Percentiles rank a stretch among this genome's conserved stretches.
phyloP scores from a whole-genome alignment of 345 rosid genomes.

The Trapa incisa region DNA sequence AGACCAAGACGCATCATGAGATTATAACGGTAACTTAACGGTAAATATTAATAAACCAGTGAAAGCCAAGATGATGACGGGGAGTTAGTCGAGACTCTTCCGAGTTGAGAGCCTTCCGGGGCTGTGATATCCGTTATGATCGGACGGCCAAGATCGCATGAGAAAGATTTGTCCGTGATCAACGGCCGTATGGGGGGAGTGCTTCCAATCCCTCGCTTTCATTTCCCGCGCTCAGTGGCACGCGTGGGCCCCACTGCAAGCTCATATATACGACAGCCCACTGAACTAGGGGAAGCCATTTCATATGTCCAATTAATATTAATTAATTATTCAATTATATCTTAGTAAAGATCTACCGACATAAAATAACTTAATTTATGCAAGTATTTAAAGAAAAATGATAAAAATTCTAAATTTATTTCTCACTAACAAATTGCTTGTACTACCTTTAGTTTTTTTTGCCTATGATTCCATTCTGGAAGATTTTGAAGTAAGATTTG shows the following conservation, averaged over 20 bases:
- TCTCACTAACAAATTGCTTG: too few relatives aligned
- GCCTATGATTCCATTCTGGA: too few relatives aligned
- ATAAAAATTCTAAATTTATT: too few relatives aligned
- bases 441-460: too few relatives aligned
- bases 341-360: too few relatives aligned
- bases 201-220: not conserved
- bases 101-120: not conserved
- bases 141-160: conserved; percentile 1
- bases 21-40: not conserved
- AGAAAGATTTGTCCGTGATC: conserved; percentile 1
- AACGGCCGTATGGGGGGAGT: conserved; percentile 1
- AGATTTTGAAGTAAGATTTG: too few relatives aligned
- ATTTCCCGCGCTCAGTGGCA: not conserved
- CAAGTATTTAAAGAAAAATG: too few relatives aligned
- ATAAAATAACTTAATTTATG: too few relatives aligned
- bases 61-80: not conserved
- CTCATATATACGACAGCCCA: not conserved
- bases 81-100: not conserved
- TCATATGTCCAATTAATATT: too few relatives aligned
- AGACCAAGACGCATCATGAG: not conserved
- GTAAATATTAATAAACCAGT: not conserved
- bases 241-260: conserved; percentile 2
- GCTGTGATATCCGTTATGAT: not conserved
- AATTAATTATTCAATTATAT: too few relatives aligned
- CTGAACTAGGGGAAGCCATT: not conserved